These are phyloP conservation scores for Triangularia setosa DNA, from an alignment of 2,329 filamentous ascomycete genomes.

Conservation along the genomic window DNA sequence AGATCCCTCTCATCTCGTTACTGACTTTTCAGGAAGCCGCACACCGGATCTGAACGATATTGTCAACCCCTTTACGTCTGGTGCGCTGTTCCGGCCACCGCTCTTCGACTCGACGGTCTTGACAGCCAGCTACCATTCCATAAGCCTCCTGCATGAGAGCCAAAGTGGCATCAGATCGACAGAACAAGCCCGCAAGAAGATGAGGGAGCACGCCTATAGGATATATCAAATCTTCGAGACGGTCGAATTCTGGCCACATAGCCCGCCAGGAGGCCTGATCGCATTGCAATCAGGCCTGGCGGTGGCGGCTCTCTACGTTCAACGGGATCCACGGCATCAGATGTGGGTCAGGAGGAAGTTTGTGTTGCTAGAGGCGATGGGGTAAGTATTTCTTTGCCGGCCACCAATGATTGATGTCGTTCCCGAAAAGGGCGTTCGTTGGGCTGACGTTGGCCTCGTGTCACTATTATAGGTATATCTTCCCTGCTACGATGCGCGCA, in stretches of 20 bases:
- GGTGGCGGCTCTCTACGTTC: constrained; percentile 75
- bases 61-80: constrained; percentile 67
- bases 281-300: constrained; percentile 72
- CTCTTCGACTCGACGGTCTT: constrained; percentile 73
- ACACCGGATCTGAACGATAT: constrained; percentile 60
- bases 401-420: too few relatives aligned
- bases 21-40: constrained; percentile 54
- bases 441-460: constrained; percentile 1
- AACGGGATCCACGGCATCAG: constrained; percentile 65
- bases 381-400: constrained; percentile 52
- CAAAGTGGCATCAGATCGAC: constrained; percentile 60
- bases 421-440: too few relatives aligned
- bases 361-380: constrained; percentile 70
- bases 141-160: constrained; percentile 75
- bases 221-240: constrained; percentile 78
- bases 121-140: constrained; percentile 71
- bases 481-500: constrained; percentile 66
- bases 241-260: constrained; percentile 66
- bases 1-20: constrained; percentile 59
- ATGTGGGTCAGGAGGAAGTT: constrained; percentile 80
- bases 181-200: constrained; percentile 47
- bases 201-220: constrained; percentile 60
- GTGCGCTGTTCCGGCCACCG: constrained; percentile 65
- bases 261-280: constrained; percentile 66
- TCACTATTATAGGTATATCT: constrained; percentile 68